Evolutionary conservation across 2,329 filamentous ascomycete genomes (phyloP), one percentile per base, ranked within the genome.

Genomic region (Trichoderma sp.): DNA sequence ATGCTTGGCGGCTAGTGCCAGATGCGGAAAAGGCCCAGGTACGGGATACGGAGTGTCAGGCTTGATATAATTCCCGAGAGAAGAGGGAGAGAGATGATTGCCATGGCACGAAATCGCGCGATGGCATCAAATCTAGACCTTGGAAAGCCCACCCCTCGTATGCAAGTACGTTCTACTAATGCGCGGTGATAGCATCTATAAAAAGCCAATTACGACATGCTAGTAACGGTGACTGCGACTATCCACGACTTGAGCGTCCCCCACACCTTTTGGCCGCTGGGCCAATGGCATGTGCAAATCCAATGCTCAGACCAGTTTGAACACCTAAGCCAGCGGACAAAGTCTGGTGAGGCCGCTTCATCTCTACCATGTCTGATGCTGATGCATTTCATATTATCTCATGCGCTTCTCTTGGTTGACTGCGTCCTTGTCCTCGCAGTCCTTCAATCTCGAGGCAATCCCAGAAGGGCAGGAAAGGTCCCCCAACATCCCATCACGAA

Each of bases 61-160:
- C 35, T 73, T 14, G 21, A 73, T 65, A 73, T 65, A 65, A 73
- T 65, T 65, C 69, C 69, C 69, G 69, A 64, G 56, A 72, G 21
- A 38, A n/a, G 38, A 41, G 27, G 27, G n/a, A 41, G 66, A 68
- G 29, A 27, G n/a, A 71, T 24, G 41, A 41, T 41, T 18, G 50
- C 63, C 38, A 63, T 63, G 24, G 38, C 27, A 63, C 56, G 68
- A 33, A 50, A 27, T 50, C 29, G 38, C 27, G 18, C 35, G 14
- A 50, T 63, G 16, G 59, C 69, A 31, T 35, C 59, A 64, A 9
- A 35, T 56, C 50, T 56, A 56, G 50, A 56, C 50, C 38, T 67
- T 11, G 6, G 14, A 53, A n/a, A 67, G 65, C n/a, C 35, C 65
- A 56, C 31, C 45, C 65, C 65, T 68, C 31, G 65, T 33, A 21